Base-by-base conservation (phyloP, 2,329 filamentous ascomycete species). In the Septoria linicola region DNA sequence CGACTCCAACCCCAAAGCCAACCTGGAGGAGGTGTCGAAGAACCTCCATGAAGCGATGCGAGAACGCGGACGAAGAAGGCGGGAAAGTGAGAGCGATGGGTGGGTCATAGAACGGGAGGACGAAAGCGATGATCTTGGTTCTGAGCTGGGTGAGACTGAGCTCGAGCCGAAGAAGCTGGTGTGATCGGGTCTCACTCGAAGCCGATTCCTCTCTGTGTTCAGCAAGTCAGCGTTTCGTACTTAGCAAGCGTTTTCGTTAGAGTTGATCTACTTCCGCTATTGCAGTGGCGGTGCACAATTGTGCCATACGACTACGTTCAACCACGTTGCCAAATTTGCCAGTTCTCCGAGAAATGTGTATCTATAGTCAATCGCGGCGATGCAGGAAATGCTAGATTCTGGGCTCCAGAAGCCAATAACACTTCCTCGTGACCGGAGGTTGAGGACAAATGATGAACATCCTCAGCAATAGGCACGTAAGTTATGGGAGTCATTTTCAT, bases 41-140 rank as follows among this genome's bases (percentile, higher is more conserved):
- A 89, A 87, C 74, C 90, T 97, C 60, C 80, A 88, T 47, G 87
- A 84, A 60, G 89, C 89, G 3, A 95, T 97, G 88, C 76, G 79
- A 61, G 85, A 90, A 68, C 74, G 88, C n/a, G 85, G 85, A 2
- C 80, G 84, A 57, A 77, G 87, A 59, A 71, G 78, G 49, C 70
- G 78, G 49, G 76, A 66, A 52, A 61, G 61, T 36, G 62, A 64
- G 14, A 47, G 44, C 17, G 58, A 61, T 14, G 64, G 59, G 4
- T 58, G 58, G 50, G 61, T 56, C 17, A 57, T 61, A 34, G 58
- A 56, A 3, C 55, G 60, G 11, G 59, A 53, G 8, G 17, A 43
- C 16, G 57, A 59, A 17, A 58, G 56, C 16, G 54, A 54, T 39
- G 56, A 57, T 53, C 41, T 46, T 16, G 19, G n/a, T 8, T 49